Evolutionary conservation across 495 filamentous ascomycete species (phyloP).

Genomic region (Tetracladium setigerum): DNA sequence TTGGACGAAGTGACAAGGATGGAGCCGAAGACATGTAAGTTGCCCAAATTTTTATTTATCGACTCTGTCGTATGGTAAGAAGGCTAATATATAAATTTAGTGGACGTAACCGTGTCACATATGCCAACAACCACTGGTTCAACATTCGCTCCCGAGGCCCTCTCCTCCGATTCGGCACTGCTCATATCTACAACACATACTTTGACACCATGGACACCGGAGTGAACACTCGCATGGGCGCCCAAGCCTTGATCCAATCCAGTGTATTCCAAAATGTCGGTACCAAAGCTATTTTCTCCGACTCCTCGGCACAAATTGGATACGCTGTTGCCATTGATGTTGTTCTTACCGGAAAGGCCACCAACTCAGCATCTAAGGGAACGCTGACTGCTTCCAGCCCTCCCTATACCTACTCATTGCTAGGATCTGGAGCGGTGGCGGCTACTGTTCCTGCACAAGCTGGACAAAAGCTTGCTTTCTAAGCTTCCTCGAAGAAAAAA

Average conservation of each 20-base stretch:
- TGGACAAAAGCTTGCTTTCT: conserved; percentile 46
- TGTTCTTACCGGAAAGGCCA: conserved; percentile 42
- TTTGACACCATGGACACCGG: conserved; percentile 37
- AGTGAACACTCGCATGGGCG: conserved; percentile 60
- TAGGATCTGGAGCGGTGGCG: conserved; percentile 34
- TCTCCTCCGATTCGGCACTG: conserved; percentile 46
- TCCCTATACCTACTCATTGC: conserved; percentile 40
- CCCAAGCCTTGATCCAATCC: conserved; percentile 54
- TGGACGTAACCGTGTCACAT: conserved; percentile 41
- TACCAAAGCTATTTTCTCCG: conserved; percentile 47
- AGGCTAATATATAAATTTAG: no score
- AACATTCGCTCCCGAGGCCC: conserved; percentile 48
- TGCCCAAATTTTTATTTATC: no score
- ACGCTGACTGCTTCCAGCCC: conserved; percentile 32
- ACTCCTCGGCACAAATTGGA: no score
- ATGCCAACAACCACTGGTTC: conserved; percentile 45
- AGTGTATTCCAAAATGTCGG: conserved; percentile 42
- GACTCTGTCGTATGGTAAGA: no score
- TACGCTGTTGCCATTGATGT: conserved; percentile 12
- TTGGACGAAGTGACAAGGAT: conserved; percentile 41
- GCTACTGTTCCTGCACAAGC: conserved; percentile 36
- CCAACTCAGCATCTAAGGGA: conserved; percentile 37
- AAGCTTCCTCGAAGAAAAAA: background rate
- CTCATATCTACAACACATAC: conserved; percentile 16
- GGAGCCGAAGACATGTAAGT: conserved; percentile 28